Percentiles rank a stretch among this genome's conserved stretches.
phyloP scores from a whole-genome alignment of 2,329 filamentous ascomycete species.

The Penicillium sp. region DNA sequence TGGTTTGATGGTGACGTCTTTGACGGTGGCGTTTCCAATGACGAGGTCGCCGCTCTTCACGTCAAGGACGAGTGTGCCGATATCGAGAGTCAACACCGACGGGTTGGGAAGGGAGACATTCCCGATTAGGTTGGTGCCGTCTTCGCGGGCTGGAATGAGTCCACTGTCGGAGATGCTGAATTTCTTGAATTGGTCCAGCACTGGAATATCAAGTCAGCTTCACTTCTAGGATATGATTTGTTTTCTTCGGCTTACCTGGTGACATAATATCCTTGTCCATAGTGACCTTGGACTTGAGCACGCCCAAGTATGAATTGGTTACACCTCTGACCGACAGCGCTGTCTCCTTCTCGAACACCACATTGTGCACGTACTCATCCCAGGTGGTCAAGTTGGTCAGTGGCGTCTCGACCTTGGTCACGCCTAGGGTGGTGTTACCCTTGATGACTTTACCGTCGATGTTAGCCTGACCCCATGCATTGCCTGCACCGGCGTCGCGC shows the following conservation, averaged over 20 bases:
- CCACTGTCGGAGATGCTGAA: conserved; percentile 49
- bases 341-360: conserved; percentile 29
- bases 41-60: conserved; percentile 48
- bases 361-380: conserved; percentile 33
- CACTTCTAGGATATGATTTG: neutral
- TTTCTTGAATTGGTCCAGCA: conserved; percentile 52
- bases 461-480: conserved; percentile 29
- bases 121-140: conserved; percentile 55
- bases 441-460: conserved; percentile 27
- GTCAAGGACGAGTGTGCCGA: conserved; percentile 56
- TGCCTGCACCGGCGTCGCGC: conserved; percentile 26
- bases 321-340: conserved; percentile 28
- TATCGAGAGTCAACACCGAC: conserved; percentile 53
- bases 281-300: conserved; percentile 34
- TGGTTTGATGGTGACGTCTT: conserved; percentile 52
- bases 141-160: conserved; percentile 39
- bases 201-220: conserved; percentile 31
- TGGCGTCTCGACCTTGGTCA: conserved; percentile 23
- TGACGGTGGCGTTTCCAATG: conserved; percentile 52
- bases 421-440: conserved; percentile 37
- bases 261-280: conserved; percentile 36
- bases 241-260: conserved; percentile 28
- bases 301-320: conserved; percentile 32
- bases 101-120: conserved; percentile 58
- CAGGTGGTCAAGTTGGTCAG: conserved; percentile 29